Evolutionary conservation across 768 basidiomycete species (phyloP), one percentile per base, ranked within the genome.

Genomic region (Naganishia vaughanmartiniae): DNA sequence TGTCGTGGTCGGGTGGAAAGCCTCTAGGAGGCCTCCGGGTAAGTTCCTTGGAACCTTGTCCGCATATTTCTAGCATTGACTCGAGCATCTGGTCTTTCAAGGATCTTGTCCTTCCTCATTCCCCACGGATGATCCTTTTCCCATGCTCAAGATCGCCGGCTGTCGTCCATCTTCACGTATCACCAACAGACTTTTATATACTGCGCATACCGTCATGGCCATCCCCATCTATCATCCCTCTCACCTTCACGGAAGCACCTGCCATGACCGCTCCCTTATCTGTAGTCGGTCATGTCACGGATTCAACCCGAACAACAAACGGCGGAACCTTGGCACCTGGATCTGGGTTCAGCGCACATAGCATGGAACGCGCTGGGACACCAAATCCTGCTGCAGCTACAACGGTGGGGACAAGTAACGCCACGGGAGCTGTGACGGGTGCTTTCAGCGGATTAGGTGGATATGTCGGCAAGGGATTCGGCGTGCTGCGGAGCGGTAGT

Each of bases 51-150:
- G 31, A 5, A 7, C 21, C 36, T 7, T 15, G 39, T 24, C 5
- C 5, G 39, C 26, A 68, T 19, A 26, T 42, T 34, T 24, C 0
- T 12, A 39, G 30, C 48, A 10, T 33, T 39, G 28, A 53, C 14
- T 69, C 24, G 1, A 10, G 1, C 34, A 34, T 31, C n/a, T 55
- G 26, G 26, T 39, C n/a, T 26, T 19, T 24, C 31, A 70, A 94
- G 90, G 95, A 98, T 85, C 83, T 88, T 3, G 76, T 84, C 0
- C 84, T 97, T 4, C 90, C 94, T 15, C 95, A 98, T 78, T 93
- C 93, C 11, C 89, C 96, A n/a, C 87, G 96, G 48, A 84, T 86
- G 0, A 88, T 96, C 60, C 84, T 88, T 2, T 94, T 97, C 78
- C 81, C 92, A 60, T 87, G 33, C 72, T 92, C 46, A 87, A 91